These are phyloP conservation scores for Bipolaris victoriae DNA, from an alignment of 2,329 filamentous ascomycete genomes.

Conservation along the genomic window DNA sequence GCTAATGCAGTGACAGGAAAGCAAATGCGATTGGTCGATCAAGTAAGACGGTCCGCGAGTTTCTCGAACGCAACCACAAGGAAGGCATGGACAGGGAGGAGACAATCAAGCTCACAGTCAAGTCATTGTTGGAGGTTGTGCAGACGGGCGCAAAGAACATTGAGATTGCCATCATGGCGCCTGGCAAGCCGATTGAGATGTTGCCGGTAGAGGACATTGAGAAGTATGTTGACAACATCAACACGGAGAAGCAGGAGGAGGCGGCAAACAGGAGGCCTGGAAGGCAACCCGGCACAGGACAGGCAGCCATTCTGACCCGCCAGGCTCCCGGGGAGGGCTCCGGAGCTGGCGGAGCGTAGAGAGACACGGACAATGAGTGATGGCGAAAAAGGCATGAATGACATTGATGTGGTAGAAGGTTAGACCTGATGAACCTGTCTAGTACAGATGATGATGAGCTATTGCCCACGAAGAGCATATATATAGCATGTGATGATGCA, in stretches of 20 bases:
- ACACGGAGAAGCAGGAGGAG: slow-evolving; percentile 99
- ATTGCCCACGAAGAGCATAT: slow-evolving; percentile 37
- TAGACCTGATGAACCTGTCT: slow-evolving; percentile 40
- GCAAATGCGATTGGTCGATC: slow-evolving; percentile 98
- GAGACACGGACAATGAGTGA: slow-evolving; percentile 26
- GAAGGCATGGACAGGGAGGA: slow-evolving; percentile 95
- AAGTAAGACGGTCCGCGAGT: slow-evolving; percentile 98
- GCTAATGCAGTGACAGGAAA: slow-evolving; percentile 70
- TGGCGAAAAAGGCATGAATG: slow-evolving; percentile 31
- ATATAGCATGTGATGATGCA: slow-evolving; percentile 24
- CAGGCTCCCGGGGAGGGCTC: slow-evolving; percentile 54
- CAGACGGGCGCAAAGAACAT: slow-evolving; percentile 99
- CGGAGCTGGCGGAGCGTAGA: slow-evolving; percentile 27
- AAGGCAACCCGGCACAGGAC: slow-evolving; percentile 68
- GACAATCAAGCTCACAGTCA: slow-evolving; percentile 96
- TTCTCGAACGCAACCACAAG: slow-evolving; percentile 98
- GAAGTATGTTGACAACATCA: slow-evolving; percentile 96
- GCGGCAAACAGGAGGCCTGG: slow-evolving; percentile 87
- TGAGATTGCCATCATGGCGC: slow-evolving; percentile 97
- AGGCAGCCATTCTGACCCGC: slow-evolving; percentile 74
- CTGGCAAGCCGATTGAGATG: slow-evolving; percentile 90
- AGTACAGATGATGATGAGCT: slow-evolving; percentile 33
- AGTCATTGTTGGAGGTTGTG: slow-evolving; percentile 96
- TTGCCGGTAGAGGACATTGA: slow-evolving; percentile 95
- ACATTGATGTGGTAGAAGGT: slow-evolving; percentile 40